Conservation (phyloP, 106 monocot species). For the Phalaenopsis equestris region DNA sequence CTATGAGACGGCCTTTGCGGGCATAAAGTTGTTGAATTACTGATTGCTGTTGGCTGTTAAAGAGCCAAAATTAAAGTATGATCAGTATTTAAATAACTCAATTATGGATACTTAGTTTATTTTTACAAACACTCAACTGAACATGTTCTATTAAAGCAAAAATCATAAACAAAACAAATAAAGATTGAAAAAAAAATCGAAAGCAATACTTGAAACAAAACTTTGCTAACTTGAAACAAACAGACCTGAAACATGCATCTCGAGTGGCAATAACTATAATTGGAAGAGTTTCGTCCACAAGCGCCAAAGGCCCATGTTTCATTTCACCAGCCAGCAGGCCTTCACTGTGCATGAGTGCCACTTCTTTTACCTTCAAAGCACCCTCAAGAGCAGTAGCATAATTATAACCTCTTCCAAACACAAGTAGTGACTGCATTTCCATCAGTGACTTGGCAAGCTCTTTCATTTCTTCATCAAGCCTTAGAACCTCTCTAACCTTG, state of each 20-base stretch:
- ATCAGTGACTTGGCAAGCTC: slow-evolving; percentile 74
- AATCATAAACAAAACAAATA: too few relatives aligned
- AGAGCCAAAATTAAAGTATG: background rate
- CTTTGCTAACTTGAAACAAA: background rate
- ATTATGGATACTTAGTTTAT: background rate
- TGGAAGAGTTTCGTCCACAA: slow-evolving; percentile 94
- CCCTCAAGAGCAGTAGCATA: slow-evolving; percentile 95
- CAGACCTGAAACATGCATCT: slow-evolving; percentile 83
- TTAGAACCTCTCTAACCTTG: slow-evolving; percentile 58
- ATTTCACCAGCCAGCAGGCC: slow-evolving; percentile 99
- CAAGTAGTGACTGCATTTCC: slow-evolving; percentile 64
- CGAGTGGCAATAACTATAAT: slow-evolving; percentile 89
- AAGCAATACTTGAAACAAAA: background rate
- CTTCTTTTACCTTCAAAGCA: slow-evolving; percentile 95
- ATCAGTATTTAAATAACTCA: background rate
- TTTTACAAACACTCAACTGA: too few relatives aligned
- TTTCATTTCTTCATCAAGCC: slow-evolving; percentile 83
- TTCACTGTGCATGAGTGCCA: slow-evolving; percentile 91
- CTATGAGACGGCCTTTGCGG: slow-evolving; percentile 84
- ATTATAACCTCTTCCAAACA: slow-evolving; percentile 95
- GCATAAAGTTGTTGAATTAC: slow-evolving; percentile 97
- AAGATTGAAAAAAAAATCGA: too few relatives aligned
- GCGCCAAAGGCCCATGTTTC: slow-evolving; percentile 96
- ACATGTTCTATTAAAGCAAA: too few relatives aligned
- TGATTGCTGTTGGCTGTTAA: slow-evolving; percentile 81